phyloP scores from a whole-genome alignment of 345 rosid genomes.

The Syzygium grande region DNA sequence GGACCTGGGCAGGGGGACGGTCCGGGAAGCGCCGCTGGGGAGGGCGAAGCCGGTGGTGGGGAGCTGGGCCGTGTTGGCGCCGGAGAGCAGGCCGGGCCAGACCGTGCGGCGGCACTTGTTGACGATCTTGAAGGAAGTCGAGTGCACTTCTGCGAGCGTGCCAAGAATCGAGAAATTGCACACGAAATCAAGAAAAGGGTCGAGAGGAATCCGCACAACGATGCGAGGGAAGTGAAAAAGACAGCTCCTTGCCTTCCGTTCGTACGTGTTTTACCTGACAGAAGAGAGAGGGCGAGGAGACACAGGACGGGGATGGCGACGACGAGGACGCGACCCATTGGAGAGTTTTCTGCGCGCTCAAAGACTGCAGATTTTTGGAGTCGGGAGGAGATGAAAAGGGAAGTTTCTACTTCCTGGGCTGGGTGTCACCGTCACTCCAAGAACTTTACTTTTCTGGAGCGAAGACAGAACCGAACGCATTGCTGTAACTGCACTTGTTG shows the following conservation, averaged over 20 bases:
- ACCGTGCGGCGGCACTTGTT: conserved; percentile 66
- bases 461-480: neutral
- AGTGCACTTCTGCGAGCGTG: neutral
- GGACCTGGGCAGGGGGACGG: conserved; percentile 39
- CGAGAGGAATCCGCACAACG: neutral
- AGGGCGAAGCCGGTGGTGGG: conserved; percentile 78
- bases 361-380: neutral
- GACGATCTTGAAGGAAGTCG: conserved; percentile 54
- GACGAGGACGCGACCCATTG: neutral
- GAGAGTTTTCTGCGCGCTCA: neutral
- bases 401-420: neutral
- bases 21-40: conserved; percentile 41
- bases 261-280: neutral
- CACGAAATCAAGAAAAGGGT: neutral
- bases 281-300: neutral
- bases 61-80: conserved; percentile 56
- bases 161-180: neutral
- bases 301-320: neutral
- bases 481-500: neutral
- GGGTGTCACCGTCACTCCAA: neutral
- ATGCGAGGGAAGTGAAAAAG: neutral
- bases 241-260: neutral
- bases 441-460: conserved; percentile 23
- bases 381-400: neutral
- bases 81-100: conserved; percentile 91